Base-by-base conservation (phyloP, 1,139 yeast species). In the Geotrichum europaeum region DNA sequence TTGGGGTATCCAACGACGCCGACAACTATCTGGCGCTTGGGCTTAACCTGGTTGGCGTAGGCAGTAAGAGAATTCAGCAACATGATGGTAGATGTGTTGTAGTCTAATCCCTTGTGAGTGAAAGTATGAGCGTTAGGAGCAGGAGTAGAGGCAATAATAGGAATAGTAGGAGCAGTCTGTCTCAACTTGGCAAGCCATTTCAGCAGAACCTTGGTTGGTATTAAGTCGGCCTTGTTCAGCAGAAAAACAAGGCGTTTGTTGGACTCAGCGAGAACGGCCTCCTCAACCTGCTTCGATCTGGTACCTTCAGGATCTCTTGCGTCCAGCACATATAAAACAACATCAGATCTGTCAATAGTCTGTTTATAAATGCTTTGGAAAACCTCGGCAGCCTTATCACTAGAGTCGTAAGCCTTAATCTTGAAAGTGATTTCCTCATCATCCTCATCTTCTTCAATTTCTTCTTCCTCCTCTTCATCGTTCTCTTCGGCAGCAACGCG, bases 1-100 rank as follows among this genome's bases (percentile, higher is more conserved):
- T 94, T 94, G 56, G 98, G 98, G 73, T 90, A 91, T 36, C 98
- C 98, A 68, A 94, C 88, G 54, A 94, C 96, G 71, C 99, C 99
- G 56, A 90, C 97, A 51, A 90, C 83, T 62, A 92, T 86, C n/a
- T 96, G 84, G 73, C 98, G 84, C 73, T 92, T 92, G 69, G 91
- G 81, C 72, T 90, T 87, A 47, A 91, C 83, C 74, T 87, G 87
- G 64, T 83, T 80, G 20, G 99, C 92, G 73, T 86, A 94, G 58
- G 91, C 81, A 76, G 94, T 94, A 69, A 94, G 83, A 4, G 96
- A 85, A 66, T 86, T 87, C 67, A 94, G 76, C 67, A 94, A 79
- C 49, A 86, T 82, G 57, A 81, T 81, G 43, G 97, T 86, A 13
- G 97, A 89, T 64, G 82, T 81, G 40, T 85, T 76, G 62, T 84